Evolutionary conservation across 306 rosid species (phyloP).

Genomic region (Cicer pinnatifidum): DNA sequence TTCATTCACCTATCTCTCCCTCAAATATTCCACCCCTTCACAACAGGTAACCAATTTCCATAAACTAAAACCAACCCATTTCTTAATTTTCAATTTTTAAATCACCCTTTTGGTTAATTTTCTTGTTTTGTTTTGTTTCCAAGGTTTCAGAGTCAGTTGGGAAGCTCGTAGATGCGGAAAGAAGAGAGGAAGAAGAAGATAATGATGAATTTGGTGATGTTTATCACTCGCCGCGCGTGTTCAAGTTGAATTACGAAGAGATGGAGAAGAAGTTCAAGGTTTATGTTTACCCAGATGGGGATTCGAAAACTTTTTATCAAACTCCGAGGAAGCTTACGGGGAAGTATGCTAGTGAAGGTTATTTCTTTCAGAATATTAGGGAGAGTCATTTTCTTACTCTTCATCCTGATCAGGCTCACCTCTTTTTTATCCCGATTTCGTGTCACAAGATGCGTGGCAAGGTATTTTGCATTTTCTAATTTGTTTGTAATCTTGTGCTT

Average conservation of each 20-base stretch:
- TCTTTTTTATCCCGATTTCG: constrained; percentile 91
- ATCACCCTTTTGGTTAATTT: constrained; percentile 34
- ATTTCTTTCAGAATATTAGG: constrained; percentile 88
- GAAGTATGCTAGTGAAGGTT: constrained; percentile 91
- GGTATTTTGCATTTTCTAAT: constrained; percentile 54
- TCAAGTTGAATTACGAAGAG: constrained; percentile 70
- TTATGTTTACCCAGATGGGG: constrained; percentile 88
- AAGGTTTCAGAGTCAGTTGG: constrained; percentile 44
- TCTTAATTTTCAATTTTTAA: neutral
- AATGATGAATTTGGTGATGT: constrained; percentile 52
- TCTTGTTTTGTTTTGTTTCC: neutral
- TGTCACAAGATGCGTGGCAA: constrained; percentile 98
- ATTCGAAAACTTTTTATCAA: constrained; percentile 87
- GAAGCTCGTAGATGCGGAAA: constrained; percentile 30
- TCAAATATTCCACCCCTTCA: constrained; percentile 55
- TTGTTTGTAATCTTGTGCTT: neutral
- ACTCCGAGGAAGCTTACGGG: constrained; percentile 96
- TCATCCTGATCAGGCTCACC: constrained; percentile 82
- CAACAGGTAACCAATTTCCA: constrained; percentile 49
- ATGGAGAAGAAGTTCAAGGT: constrained; percentile 90
- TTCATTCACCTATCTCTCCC: constrained; percentile 74
- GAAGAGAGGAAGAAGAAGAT: neutral
- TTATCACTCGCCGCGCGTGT: constrained; percentile 75
- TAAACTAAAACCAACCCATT: neutral
- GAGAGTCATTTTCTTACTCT: constrained; percentile 79